These are phyloP conservation scores for Teratosphaeria gauchensis DNA, from an alignment of 2,329 filamentous ascomycete species.

Conservation along the genomic window DNA sequence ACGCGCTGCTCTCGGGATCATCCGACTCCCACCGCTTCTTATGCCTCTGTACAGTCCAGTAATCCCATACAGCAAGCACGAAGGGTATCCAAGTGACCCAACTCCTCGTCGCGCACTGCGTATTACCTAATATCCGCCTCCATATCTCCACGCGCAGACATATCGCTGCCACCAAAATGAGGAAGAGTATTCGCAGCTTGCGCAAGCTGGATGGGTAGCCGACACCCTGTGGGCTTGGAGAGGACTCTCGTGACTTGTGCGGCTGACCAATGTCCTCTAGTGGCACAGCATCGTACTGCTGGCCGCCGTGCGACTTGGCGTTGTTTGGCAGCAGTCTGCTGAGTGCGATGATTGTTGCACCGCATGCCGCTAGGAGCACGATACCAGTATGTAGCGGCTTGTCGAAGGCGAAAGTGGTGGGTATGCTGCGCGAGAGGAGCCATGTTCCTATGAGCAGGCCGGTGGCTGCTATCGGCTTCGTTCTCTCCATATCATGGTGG, in stretches of 20 bases:
- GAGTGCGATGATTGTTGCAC: conserved; percentile 28
- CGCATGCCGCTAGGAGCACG: conserved; percentile 32
- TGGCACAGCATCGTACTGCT: conserved; percentile 19
- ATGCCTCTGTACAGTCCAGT: conserved; percentile 12
- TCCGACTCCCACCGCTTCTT: conserved; percentile 8
- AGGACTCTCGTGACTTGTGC: conserved; percentile 13
- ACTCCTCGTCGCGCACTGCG: conserved; percentile 32
- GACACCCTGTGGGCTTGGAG: conserved; percentile 12
- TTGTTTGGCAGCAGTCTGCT: conserved; percentile 24
- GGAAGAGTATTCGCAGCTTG: conserved; percentile 18
- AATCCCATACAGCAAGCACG: conserved; percentile 19
- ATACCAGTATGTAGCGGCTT: conserved; percentile 37
- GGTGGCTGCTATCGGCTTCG: conserved; percentile 13
- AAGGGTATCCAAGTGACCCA: conserved; percentile 22
- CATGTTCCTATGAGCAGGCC: conserved; percentile 22
- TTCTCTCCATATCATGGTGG: conserved; percentile 10
- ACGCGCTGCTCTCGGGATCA: conserved; percentile 18
- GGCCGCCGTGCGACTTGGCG: conserved; percentile 11
- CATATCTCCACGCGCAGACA: conserved; percentile 29
- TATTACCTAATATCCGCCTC: conserved; percentile 31
- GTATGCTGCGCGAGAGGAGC: conserved; percentile 13
- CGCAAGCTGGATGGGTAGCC: conserved; percentile 17
- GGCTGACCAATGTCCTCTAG: conserved; percentile 18
- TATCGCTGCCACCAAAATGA: conserved; percentile 21
- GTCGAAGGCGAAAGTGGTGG: conserved; percentile 29